Evolutionary conservation across 164 flowering plant genomes (phyloP).

Genomic region (Vitis riparia): DNA sequence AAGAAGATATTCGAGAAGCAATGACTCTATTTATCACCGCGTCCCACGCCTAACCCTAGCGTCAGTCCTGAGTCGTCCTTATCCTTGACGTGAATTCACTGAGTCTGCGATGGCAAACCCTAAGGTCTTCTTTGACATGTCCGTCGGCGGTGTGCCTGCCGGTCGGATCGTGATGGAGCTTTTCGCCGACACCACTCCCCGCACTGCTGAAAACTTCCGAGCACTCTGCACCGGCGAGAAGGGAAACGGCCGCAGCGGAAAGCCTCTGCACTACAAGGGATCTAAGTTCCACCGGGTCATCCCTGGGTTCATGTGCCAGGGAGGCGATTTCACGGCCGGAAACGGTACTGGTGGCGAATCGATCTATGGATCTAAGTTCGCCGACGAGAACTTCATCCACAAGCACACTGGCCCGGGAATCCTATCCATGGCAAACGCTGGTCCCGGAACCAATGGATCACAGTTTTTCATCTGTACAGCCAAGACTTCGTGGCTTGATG

Average conservation of each 20-base stretch:
- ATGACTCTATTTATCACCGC: too few relatives aligned
- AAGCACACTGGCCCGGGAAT: constrained; percentile 23
- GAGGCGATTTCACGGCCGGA: constrained; percentile 24
- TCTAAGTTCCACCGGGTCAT: constrained; percentile 19
- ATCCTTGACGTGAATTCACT: too few relatives aligned
- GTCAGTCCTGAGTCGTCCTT: too few relatives aligned
- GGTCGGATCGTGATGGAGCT: constrained; percentile 25
- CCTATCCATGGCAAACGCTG: constrained; percentile 26
- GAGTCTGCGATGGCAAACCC: constrained; percentile 15
- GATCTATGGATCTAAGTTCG: constrained; percentile 22
- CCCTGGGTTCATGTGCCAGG: constrained; percentile 28
- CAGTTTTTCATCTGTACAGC: constrained; percentile 24
- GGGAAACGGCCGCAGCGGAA: constrained; percentile 12
- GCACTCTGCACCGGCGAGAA: constrained; percentile 34
- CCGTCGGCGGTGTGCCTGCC: constrained; percentile 7
- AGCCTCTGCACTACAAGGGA: constrained; percentile 18
- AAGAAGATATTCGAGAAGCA: too few relatives aligned
- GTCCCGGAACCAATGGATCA: constrained; percentile 26
- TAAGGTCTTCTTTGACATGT: constrained; percentile 18
- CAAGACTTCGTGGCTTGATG: constrained; percentile 17
- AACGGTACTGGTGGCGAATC: constrained; percentile 28
- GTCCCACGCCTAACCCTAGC: too few relatives aligned
- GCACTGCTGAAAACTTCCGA: constrained; percentile 26
- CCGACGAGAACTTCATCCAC: constrained; percentile 19
- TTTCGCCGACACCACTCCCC: constrained; percentile 13